Evolutionary conservation across 495 filamentous ascomycete species (phyloP).

Genomic region (Penicillium bialowiezense): DNA sequence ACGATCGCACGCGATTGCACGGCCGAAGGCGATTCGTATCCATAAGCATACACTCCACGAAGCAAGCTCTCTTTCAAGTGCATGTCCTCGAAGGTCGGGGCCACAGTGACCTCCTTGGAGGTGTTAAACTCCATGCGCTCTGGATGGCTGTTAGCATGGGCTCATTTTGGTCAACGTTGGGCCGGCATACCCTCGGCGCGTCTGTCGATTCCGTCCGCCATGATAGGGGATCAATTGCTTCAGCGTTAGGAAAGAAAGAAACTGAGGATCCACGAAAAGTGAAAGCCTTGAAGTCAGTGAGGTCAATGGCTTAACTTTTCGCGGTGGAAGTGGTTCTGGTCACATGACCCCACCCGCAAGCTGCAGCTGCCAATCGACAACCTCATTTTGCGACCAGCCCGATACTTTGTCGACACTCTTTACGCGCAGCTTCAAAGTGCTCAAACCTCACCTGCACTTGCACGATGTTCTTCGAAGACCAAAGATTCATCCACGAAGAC

Average conservation of each 20-base stretch:
- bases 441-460: background rate
- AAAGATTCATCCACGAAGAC: slow-evolving; percentile 91
- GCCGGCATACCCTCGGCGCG: slow-evolving; percentile 66
- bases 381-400: slow-evolving; percentile 1
- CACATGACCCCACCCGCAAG: slow-evolving; percentile 33
- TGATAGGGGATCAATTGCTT: slow-evolving; percentile 34
- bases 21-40: slow-evolving; percentile 95
- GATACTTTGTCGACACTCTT: slow-evolving; percentile 2
- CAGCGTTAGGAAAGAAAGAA: slow-evolving; percentile 6
- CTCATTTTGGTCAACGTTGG: background rate
- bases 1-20: slow-evolving; percentile 97
- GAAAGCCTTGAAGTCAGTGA: slow-evolving; percentile 4
- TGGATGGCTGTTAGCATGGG: slow-evolving; percentile 32
- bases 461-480: slow-evolving; percentile 83
- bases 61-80: slow-evolving; percentile 94
- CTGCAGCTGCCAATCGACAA: slow-evolving; percentile 17
- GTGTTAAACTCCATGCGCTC: slow-evolving; percentile 97
- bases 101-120: slow-evolving; percentile 94
- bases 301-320: slow-evolving; percentile 19
- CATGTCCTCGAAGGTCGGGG: slow-evolving; percentile 71
- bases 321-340: slow-evolving; percentile 16
- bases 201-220: slow-evolving; percentile 95
- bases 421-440: background rate
- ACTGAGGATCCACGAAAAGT: slow-evolving; percentile 1
- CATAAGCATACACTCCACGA: slow-evolving; percentile 97